A percentile compares a stretch with the other conserved stretches of the same genome.
Conservation (phyloP, 1,284 basidiomycete genomes). For the Meripilus lineatus region DNA sequence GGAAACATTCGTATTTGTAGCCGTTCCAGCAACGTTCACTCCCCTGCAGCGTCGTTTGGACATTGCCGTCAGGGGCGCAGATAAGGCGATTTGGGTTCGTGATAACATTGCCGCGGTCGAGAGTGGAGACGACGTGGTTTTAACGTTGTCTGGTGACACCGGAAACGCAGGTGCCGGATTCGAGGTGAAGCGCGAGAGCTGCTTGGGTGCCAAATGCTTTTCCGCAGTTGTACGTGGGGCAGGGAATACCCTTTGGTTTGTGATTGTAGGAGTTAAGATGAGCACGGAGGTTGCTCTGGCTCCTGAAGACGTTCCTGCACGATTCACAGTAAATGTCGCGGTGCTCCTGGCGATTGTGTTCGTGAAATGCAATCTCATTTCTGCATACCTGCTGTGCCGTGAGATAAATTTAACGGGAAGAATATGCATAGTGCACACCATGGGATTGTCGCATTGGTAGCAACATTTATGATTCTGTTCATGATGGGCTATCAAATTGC, state of each 20-base stretch:
- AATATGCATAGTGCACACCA: not conserved
- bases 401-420: not conserved
- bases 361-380: conserved; percentile 32
- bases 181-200: conserved; percentile 29
- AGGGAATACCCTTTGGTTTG: conserved; percentile 13
- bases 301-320: conserved; percentile 39
- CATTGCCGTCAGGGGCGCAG: conserved; percentile 12
- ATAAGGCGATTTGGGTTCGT: conserved; percentile 27
- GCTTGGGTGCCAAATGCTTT: conserved; percentile 25
- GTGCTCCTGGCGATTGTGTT: conserved; percentile 47
- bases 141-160: conserved; percentile 25
- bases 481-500: conserved; percentile 13
- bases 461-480: conserved; percentile 37
- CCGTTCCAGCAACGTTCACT: conserved; percentile 14
- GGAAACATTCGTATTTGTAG: conserved; percentile 9
- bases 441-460: conserved; percentile 22
- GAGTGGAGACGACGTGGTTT: conserved; percentile 20
- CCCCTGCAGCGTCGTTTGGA: no score
- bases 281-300: conserved; percentile 15
- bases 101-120: conserved; percentile 24
- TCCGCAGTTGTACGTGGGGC: conserved; percentile 20
- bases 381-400: conserved; percentile 27
- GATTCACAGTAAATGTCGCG: conserved; percentile 39
- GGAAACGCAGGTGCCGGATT: conserved; percentile 27
- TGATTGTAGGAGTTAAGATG: conserved; percentile 22